These are phyloP conservation scores for Endoconidiophora laricicola DNA, from an alignment of 2,329 filamentous ascomycete species.

Conservation along the genomic window DNA sequence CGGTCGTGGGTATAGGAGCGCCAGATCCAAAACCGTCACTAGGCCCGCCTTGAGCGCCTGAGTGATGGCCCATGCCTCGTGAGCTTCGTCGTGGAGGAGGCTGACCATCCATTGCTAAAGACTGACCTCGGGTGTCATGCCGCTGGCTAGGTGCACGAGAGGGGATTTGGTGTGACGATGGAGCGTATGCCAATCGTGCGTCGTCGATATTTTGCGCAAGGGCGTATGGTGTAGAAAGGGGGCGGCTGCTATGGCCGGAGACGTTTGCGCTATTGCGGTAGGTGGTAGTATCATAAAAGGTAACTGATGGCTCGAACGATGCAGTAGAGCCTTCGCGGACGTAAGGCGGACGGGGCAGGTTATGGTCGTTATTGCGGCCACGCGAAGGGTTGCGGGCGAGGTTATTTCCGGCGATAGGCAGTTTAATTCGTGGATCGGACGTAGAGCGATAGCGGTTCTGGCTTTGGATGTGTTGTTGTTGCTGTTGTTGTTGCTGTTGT, in stretches of 20 bases:
- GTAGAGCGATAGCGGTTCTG: conserved; percentile 11
- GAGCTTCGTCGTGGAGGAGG: conserved; percentile 39
- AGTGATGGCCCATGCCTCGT: conserved; percentile 46
- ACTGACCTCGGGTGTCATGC: not conserved
- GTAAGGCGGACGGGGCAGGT: conserved; percentile 9
- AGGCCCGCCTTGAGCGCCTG: conserved; percentile 22
- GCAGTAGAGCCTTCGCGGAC: conserved; percentile 11
- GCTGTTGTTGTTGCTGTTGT: too few relatives aligned
- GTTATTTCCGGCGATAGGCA: not conserved
- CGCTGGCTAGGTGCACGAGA: conserved; percentile 10
- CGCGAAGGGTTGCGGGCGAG: conserved; percentile 12
- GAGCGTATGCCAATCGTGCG: conserved; percentile 18
- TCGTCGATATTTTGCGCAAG: conserved; percentile 22
- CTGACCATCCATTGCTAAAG: conserved; percentile 6
- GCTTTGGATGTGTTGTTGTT: not conserved
- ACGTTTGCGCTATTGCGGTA: conserved; percentile 10
- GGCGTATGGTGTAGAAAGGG: conserved; percentile 10
- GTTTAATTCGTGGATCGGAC: conserved; percentile 9
- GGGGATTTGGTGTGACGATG: conserved; percentile 6
- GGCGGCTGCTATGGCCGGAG: conserved; percentile 7
- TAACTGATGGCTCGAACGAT: conserved; percentile 9
- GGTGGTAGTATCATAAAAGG: conserved; percentile 9
- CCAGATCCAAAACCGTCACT: conserved; percentile 23
- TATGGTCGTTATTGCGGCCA: conserved; percentile 6
- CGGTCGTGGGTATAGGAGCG: conserved; percentile 36